These are phyloP conservation scores for Nepenthes alata DNA, from an alignment of 179 eudicot genomes.

Conservation along the genomic window DNA sequence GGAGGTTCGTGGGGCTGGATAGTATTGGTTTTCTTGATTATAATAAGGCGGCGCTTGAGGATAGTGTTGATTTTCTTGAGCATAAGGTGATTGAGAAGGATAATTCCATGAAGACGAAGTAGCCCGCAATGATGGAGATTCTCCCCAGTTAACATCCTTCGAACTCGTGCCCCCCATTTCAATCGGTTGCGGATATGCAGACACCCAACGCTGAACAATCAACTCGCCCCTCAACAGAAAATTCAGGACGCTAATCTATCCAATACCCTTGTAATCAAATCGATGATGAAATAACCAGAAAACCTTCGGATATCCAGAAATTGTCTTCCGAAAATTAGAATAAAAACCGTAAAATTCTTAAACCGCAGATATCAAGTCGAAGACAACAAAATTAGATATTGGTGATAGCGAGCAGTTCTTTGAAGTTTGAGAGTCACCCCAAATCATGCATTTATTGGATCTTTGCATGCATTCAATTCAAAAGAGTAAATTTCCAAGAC, in stretches of 20 bases:
- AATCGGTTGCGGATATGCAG: slow-evolving; percentile 8
- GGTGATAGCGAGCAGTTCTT: too few relatives aligned
- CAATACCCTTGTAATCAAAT: neutral
- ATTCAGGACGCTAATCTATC: neutral
- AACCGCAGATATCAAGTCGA: too few relatives aligned
- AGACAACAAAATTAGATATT: too few relatives aligned
- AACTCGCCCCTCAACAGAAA: neutral
- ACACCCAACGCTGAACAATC: slow-evolving; percentile 3
- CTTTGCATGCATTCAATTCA: too few relatives aligned
- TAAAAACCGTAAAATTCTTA: neutral
- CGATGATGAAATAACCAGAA: neutral
- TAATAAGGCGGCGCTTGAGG: slow-evolving; percentile 9
- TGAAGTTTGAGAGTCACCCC: too few relatives aligned
- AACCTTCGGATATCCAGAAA: neutral
- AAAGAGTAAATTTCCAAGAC: too few relatives aligned
- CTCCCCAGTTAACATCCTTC: slow-evolving; percentile 2
- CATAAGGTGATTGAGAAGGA: slow-evolving; percentile 8
- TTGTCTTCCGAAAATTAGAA: too few relatives aligned
- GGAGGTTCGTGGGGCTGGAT: slow-evolving; percentile 2
- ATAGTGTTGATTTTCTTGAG: slow-evolving; percentile 6
- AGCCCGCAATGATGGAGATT: slow-evolving; percentile 6
- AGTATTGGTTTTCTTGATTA: slow-evolving; percentile 7
- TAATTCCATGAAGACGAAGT: slow-evolving; percentile 5
- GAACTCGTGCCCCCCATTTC: slow-evolving; percentile 17
- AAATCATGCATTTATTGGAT: too few relatives aligned